Evolutionary conservation across 108 stramenopile species (phyloP).

Genomic region (Pseudonitzschia multiseries): DNA sequence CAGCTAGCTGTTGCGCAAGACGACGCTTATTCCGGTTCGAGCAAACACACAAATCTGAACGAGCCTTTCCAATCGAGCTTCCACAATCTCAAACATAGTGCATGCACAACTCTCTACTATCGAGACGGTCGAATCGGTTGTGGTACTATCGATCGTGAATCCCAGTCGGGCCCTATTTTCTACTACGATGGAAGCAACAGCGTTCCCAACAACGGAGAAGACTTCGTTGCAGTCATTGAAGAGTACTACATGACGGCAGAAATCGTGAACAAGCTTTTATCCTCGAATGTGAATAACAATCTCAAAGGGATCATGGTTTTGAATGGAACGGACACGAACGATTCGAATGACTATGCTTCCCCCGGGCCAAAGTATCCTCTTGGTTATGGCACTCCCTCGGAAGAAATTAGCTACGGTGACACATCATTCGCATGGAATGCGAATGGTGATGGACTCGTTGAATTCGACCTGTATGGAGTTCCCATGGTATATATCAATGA

Average conservation of each 20-base stretch:
- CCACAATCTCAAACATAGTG: constrained; percentile 51
- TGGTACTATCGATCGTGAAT: constrained; percentile 59
- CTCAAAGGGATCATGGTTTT: constrained; percentile 77
- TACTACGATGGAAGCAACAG: constrained; percentile 43
- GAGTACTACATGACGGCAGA: constrained; percentile 54
- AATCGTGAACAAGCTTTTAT: constrained; percentile 40
- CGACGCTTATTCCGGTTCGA: background rate
- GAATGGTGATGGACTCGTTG: constrained; percentile 57
- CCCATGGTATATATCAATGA: constrained; percentile 70
- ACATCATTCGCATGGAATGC: constrained; percentile 72
- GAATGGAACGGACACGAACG: constrained; percentile 38
- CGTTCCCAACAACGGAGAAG: constrained; percentile 23
- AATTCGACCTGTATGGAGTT: constrained; percentile 67
- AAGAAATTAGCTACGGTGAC: constrained; percentile 49
- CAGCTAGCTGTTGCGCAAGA: background rate
- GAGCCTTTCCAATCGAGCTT: constrained; percentile 72
- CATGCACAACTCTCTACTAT: constrained; percentile 73
- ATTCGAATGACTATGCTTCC: constrained; percentile 28
- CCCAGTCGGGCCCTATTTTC: constrained; percentile 55
- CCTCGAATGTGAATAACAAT: constrained; percentile 39
- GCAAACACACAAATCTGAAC: constrained; percentile 32
- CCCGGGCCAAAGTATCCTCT: constrained; percentile 65
- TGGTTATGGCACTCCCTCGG: constrained; percentile 71
- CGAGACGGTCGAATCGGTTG: constrained; percentile 79
- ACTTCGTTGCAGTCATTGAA: constrained; percentile 74